phyloP scores from a whole-genome alignment of 176 grass and related monocot genomes.

The Raddia guianensis region DNA sequence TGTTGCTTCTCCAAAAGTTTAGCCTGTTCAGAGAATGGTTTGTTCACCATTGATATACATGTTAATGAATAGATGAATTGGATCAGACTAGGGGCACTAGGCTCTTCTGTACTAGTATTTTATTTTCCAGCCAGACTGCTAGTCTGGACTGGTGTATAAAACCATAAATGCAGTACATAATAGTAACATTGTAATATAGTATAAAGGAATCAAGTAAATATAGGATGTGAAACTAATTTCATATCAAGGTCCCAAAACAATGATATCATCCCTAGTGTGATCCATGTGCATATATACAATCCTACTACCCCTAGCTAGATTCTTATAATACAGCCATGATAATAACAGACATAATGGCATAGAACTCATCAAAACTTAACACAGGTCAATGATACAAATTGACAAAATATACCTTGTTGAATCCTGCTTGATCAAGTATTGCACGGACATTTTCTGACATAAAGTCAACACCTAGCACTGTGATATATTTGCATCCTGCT shows the following conservation, averaged over 20 bases:
- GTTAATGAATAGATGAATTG: neutral
- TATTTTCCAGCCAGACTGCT: neutral
- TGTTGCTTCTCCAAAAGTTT: neutral
- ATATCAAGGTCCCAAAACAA: slow-evolving; percentile 1
- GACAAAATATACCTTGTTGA: slow-evolving; percentile 64
- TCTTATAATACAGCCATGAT: neutral
- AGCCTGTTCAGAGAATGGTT: neutral
- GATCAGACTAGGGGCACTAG: slow-evolving; percentile 7
- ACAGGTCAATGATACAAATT: slow-evolving; percentile 1
- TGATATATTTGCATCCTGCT: slow-evolving; percentile 86
- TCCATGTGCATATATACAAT: slow-evolving; percentile 16
- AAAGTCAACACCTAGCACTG: slow-evolving; percentile 96
- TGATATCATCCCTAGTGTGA: neutral
- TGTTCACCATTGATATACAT: neutral
- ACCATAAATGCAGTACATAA: neutral
- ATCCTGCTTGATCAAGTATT: slow-evolving; percentile 98
- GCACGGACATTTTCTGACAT: slow-evolving; percentile 99
- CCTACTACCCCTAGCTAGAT: slow-evolving; percentile 1
- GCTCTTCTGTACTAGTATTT: neutral
- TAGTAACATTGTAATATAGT: neutral
- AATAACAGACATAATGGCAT: neutral
- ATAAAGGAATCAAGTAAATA: neutral
- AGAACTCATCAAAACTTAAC: slow-evolving; percentile 21
- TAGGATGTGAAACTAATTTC: neutral
- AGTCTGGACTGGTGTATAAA: neutral